Base-by-base conservation (phyloP, 2,329 filamentous ascomycete genomes). In the Fusarium robinianum region DNA sequence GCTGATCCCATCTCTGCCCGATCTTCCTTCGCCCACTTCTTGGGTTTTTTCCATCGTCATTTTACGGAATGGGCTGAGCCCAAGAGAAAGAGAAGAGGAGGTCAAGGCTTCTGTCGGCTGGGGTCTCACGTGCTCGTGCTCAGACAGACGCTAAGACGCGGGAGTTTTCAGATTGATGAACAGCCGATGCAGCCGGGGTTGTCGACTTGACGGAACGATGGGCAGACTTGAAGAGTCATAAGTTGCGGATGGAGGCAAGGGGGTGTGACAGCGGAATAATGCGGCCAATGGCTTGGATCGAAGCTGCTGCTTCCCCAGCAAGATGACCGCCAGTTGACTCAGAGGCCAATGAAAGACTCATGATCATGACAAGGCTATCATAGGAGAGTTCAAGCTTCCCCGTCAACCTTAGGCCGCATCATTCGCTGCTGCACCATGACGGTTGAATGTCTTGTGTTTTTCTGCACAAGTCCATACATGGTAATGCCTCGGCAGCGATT, bases 401-500 rank as follows among this genome's bases (percentile, higher is more conserved):
- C n/a, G n/a, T n/a, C n/a, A n/a, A n/a, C n/a, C n/a, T n/a, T n/a
- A n/a, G n/a, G n/a, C n/a, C n/a, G n/a, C n/a, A 14, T 6, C 16
- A 27, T 27, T 14, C 25, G 14, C 10, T 23, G 9, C 24, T 21
- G 7, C 27, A n/a, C n/a, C n/a, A n/a, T n/a, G n/a, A n/a, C n/a
- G n/a, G n/a, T n/a, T n/a, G n/a, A n/a, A n/a, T n/a, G n/a, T n/a
- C n/a, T n/a, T n/a, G n/a, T n/a, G n/a, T n/a, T n/a, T 17, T 5
- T 30, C 31, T 32, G 31, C 21, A 15, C 30, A 17, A 16, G 33
- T 25, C 34, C 32, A 23, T 29, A 36, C 35, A 31, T 27, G 25
- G 41, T 57, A 61, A 60, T 61, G 45, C 49, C 47, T 45, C 45
- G 43, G 43, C 38, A 41, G 32, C 36, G 30, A 58, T 60, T 61